These are phyloP conservation scores for Agrostemma githago DNA, from an alignment of 148 eudicot genomes.

Conservation along the genomic window DNA sequence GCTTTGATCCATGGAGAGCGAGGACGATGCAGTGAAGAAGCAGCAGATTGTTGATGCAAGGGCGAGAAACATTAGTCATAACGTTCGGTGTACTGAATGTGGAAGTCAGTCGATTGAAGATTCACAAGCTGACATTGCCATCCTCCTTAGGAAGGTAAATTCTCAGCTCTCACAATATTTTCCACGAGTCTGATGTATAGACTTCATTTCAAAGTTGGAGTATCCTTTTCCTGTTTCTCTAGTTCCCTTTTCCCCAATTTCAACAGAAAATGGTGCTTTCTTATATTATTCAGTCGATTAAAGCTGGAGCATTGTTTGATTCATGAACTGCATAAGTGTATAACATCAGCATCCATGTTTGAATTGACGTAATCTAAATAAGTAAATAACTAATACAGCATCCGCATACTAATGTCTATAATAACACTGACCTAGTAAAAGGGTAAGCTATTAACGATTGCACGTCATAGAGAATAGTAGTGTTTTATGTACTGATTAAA, in stretches of 20 bases:
- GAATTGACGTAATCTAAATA: too few relatives aligned
- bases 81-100: slow-evolving; percentile 89
- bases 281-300: background rate
- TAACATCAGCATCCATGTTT: too few relatives aligned
- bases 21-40: slow-evolving; percentile 50
- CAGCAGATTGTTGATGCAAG: slow-evolving; percentile 71
- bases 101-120: slow-evolving; percentile 99
- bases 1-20: slow-evolving; percentile 38
- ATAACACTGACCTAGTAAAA: background rate
- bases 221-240: background rate
- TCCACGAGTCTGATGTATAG: background rate
- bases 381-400: too few relatives aligned
- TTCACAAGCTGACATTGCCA: slow-evolving; percentile 93
- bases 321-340: background rate
- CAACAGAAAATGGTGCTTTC: background rate
- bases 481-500: slow-evolving; percentile 4
- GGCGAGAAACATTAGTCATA: slow-evolving; percentile 89
- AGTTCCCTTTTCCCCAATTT: background rate
- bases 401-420: too few relatives aligned
- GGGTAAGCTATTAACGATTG: background rate
- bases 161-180: background rate
- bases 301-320: background rate
- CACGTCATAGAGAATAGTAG: background rate
- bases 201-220: background rate
- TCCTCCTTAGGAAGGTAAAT: slow-evolving; percentile 79